Percentiles rank a stretch among this genome's conserved stretches.
Conservation (phyloP, 2,329 filamentous ascomycete species). For the Teratosphaeria gauchensis region DNA sequence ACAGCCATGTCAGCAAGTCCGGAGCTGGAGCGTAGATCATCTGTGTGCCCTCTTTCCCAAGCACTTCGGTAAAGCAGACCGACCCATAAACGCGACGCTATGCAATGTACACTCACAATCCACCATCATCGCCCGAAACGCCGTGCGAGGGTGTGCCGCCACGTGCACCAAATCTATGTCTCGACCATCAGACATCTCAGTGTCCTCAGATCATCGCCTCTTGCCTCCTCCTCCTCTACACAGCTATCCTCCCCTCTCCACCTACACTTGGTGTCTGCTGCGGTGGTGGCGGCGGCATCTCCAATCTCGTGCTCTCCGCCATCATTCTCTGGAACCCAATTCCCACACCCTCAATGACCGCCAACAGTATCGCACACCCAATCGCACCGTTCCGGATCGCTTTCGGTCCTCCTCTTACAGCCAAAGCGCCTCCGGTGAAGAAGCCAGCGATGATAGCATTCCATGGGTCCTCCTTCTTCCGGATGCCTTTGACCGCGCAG, state of each 20-base stretch:
- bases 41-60: background rate
- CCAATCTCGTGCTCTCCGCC: slow-evolving; percentile 76
- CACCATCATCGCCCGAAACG: background rate
- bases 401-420: slow-evolving; percentile 82
- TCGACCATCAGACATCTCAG: background rate
- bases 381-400: slow-evolving; percentile 93
- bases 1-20: background rate
- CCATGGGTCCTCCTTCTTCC: slow-evolving; percentile 94
- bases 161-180: background rate
- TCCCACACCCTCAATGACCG: slow-evolving; percentile 93
- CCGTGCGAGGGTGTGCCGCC: background rate
- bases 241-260: slow-evolving; percentile 22
- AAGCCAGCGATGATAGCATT: slow-evolving; percentile 97
- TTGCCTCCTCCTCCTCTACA: background rate
- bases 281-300: slow-evolving; percentile 43
- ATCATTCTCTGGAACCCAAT: slow-evolving; percentile 94
- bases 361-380: slow-evolving; percentile 85
- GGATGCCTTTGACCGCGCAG: slow-evolving; percentile 81
- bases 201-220: background rate
- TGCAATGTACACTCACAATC: background rate
- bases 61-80: background rate
- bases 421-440: slow-evolving; percentile 87
- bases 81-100: background rate
- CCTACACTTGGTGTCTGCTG: slow-evolving; percentile 5
- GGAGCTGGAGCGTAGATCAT: background rate